Evolutionary conservation across 805 yeast species (phyloP).

Genomic region (Cephaloascus albidus): DNA sequence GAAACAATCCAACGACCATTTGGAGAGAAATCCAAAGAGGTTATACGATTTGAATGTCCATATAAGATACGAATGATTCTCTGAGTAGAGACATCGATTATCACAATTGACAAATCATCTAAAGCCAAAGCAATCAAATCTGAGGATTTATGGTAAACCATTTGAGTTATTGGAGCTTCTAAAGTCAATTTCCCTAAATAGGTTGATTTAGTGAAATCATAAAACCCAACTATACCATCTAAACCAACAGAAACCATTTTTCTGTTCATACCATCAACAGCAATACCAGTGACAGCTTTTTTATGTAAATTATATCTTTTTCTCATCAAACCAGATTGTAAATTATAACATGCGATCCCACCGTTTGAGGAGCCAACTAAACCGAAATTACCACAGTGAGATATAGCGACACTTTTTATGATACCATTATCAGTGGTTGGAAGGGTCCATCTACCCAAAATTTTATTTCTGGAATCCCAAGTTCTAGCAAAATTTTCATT

Average conservation of each 20-base stretch:
- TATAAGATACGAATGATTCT: slow-evolving; percentile 76
- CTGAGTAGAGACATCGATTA: slow-evolving; percentile 75
- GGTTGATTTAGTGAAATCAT: slow-evolving; percentile 69
- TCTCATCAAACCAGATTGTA: slow-evolving; percentile 84
- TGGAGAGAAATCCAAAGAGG: slow-evolving; percentile 83
- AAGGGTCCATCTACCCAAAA: slow-evolving; percentile 68
- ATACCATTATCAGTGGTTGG: slow-evolving; percentile 69
- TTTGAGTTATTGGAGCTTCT: slow-evolving; percentile 66
- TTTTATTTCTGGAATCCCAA: slow-evolving; percentile 75
- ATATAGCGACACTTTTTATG: slow-evolving; percentile 68
- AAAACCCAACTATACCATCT: slow-evolving; percentile 84
- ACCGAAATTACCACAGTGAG: slow-evolving; percentile 94
- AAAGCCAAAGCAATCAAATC: slow-evolving; percentile 79
- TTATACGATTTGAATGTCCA: slow-evolving; percentile 87
- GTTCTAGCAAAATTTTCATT: slow-evolving; percentile 80
- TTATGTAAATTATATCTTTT: slow-evolving; percentile 63
- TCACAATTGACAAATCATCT: slow-evolving; percentile 78
- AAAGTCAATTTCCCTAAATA: slow-evolving; percentile 58
- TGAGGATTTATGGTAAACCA: slow-evolving; percentile 74
- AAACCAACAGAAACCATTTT: slow-evolving; percentile 80
- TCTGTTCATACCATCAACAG: slow-evolving; percentile 84
- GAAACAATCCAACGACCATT: slow-evolving; percentile 94
- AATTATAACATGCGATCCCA: slow-evolving; percentile 73
- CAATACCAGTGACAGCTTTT: slow-evolving; percentile 79
- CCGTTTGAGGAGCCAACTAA: slow-evolving; percentile 85